Conservation (phyloP, 1,284 basidiomycete species). For the Marasmius sp. region DNA sequence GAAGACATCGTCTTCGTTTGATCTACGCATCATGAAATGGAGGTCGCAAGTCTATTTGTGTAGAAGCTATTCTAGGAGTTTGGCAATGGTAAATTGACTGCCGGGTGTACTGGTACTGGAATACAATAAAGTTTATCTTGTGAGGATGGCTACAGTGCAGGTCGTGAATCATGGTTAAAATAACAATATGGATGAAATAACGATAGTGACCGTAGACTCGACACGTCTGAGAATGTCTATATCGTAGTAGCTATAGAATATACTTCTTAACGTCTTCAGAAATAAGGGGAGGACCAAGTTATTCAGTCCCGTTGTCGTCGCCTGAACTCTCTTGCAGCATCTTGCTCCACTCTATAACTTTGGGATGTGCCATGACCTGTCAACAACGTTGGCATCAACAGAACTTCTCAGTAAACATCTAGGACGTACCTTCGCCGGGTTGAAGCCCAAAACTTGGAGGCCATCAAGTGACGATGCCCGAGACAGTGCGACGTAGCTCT, state of each 20-base stretch:
- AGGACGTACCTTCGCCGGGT: conserved; percentile 56
- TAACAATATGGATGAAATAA: too few relatives aligned
- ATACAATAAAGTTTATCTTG: background rate
- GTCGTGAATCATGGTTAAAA: too few relatives aligned
- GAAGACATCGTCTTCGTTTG: background rate
- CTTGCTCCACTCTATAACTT: conserved; percentile 48
- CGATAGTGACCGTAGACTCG: too few relatives aligned
- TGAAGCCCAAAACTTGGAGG: conserved; percentile 78
- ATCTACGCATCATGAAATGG: background rate
- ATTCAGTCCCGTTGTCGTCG: background rate
- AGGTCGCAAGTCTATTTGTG: background rate
- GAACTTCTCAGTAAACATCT: background rate
- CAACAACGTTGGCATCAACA: background rate
- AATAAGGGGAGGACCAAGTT: background rate
- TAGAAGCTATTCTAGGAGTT: background rate
- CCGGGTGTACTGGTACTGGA: background rate
- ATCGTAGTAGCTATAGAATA: too few relatives aligned
- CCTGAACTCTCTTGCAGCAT: conserved; percentile 14
- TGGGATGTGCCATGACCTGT: conserved; percentile 53
- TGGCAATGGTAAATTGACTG: background rate
- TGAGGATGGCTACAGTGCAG: background rate
- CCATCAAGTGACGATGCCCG: conserved; percentile 80
- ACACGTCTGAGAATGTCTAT: too few relatives aligned
- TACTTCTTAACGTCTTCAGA: background rate
- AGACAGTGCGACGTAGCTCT: conserved; percentile 84